Percentiles rank a stretch among this genome's conserved stretches.
Conservation (phyloP, 2,329 filamentous ascomycete species). For the Thielaviopsis cerberus region DNA sequence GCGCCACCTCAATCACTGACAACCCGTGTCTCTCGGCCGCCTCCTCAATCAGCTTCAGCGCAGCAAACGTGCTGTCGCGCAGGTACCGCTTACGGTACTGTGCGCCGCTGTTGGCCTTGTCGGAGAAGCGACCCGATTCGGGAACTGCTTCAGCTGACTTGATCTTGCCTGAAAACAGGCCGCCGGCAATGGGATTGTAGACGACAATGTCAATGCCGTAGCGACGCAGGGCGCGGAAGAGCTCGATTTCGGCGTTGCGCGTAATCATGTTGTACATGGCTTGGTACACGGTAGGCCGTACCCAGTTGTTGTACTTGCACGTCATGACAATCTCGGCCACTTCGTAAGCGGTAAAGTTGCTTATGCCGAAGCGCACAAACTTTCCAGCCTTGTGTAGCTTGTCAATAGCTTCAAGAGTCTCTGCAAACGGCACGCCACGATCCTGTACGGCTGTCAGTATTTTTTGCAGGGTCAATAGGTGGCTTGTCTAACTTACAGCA, state of each 20-base stretch:
- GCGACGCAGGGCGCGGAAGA: constrained; percentile 53
- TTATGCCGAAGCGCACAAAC: constrained; percentile 62
- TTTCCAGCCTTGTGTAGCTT: constrained; percentile 73
- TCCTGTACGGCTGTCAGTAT: constrained; percentile 24
- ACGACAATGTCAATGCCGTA: constrained; percentile 65
- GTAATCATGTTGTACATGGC: constrained; percentile 76
- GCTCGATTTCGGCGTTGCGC: constrained; percentile 54
- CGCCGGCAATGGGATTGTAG: constrained; percentile 69
- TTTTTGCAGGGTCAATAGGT: neutral
- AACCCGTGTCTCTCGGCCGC: constrained; percentile 49
- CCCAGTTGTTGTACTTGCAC: constrained; percentile 64
- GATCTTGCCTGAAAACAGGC: constrained; percentile 64
- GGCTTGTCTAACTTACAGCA: constrained; percentile 21
- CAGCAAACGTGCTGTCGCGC: constrained; percentile 43
- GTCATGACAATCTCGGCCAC: constrained; percentile 69
- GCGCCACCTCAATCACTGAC: constrained; percentile 51
- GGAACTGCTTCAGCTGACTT: constrained; percentile 45
- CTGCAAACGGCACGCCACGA: constrained; percentile 52
- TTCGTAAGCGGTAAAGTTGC: constrained; percentile 74
- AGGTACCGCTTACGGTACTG: constrained; percentile 55
- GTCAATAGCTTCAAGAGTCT: constrained; percentile 61
- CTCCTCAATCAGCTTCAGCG: constrained; percentile 48
- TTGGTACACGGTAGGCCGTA: constrained; percentile 68
- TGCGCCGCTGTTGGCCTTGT: constrained; percentile 31
- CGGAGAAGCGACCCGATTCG: constrained; percentile 50